Base-by-base conservation (phyloP, 2,329 filamentous ascomycete species). In the Fusarium transvaalense region DNA sequence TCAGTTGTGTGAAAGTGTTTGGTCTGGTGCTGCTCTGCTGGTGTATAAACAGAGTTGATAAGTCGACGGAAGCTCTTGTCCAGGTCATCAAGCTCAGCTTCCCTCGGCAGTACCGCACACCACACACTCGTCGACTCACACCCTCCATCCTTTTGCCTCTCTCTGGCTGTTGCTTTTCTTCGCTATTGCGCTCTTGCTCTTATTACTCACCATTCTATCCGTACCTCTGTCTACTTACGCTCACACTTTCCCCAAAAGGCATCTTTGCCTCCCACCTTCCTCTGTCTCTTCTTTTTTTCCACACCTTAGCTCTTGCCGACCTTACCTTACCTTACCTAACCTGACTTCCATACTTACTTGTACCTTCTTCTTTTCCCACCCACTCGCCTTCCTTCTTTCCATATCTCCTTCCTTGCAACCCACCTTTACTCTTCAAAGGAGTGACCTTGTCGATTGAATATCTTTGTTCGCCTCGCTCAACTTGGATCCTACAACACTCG, bases 261-360 rank as follows among this genome's bases (percentile, higher is more conserved):
- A 69, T 72, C 61, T 66, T 72, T 74, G 71, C 71, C 71, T 74
- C 71, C 71, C 71, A 73, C 68, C 68, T 74, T 71, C 68, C 56
- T 69, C 66, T 58, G 57, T 66, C 66, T 61, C 61, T 71, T 68
- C 65, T 65, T 60, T 67, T 55, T 61, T 56, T 42, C 48, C 41
- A 57, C 64, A 64, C 64, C 60, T 58, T 56, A 68, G 68, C 63
- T 69, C 53, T 60, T 60, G 60, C 69, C 67, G 61, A 52, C 53
- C 57, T 60, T 68, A 67, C 47, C 57, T 60, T 68, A 67, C 47
- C 61, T 68, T 54, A 61, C 58, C 54, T 65, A 25, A 50, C 68
- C 61, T 62, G 31, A 21, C 39, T 55, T 48, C 51, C 39, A 10
- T 27, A 15, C 58, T 52, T 59, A 50, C 58, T 51, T 67, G 42